A percentile compares a stretch with the other conserved stretches of the same genome.
phyloP scores from a whole-genome alignment of 192 early-diverging fungal species.

The Linderina pennispora region DNA sequence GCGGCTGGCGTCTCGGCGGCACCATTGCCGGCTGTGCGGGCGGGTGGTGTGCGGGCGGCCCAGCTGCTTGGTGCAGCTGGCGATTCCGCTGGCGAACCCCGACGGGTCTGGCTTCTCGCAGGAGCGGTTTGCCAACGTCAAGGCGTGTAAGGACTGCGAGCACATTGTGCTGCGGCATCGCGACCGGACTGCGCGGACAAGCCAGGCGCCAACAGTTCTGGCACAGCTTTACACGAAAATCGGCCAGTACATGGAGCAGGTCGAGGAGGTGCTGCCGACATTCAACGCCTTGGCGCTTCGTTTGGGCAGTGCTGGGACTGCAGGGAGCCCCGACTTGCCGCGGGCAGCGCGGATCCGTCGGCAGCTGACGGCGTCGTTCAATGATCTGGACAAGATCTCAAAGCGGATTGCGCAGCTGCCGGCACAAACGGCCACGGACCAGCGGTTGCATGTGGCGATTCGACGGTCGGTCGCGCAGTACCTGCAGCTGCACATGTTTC shows the following conservation, averaged over 20 bases:
- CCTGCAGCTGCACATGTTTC: constrained; percentile 72
- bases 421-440: constrained; percentile 36
- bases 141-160: constrained; percentile 57
- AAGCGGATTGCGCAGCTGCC: constrained; percentile 57
- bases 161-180: constrained; percentile 49
- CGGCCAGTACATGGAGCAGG: constrained; percentile 8
- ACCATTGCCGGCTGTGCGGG: constrained; percentile 71
- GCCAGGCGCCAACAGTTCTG: constrained; percentile 21
- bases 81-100: constrained; percentile 8
- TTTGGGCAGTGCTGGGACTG: background rate
- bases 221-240: constrained; percentile 7
- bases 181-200: constrained; percentile 35
- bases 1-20: constrained; percentile 54
- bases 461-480: constrained; percentile 60
- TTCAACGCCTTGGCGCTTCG: constrained; percentile 23
- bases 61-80: constrained; percentile 40
- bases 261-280: constrained; percentile 22
- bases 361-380: constrained; percentile 61
- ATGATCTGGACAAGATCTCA: constrained; percentile 52
- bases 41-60: constrained; percentile 53
- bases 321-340: constrained; percentile 38
- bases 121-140: constrained; percentile 13
- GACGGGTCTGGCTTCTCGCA: constrained; percentile 3
- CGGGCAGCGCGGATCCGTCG: constrained; percentile 55
- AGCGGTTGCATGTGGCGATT: constrained; percentile 60